Conservation (phyloP, 2,329 filamentous ascomycete genomes). For the Kalmusia sp. region DNA sequence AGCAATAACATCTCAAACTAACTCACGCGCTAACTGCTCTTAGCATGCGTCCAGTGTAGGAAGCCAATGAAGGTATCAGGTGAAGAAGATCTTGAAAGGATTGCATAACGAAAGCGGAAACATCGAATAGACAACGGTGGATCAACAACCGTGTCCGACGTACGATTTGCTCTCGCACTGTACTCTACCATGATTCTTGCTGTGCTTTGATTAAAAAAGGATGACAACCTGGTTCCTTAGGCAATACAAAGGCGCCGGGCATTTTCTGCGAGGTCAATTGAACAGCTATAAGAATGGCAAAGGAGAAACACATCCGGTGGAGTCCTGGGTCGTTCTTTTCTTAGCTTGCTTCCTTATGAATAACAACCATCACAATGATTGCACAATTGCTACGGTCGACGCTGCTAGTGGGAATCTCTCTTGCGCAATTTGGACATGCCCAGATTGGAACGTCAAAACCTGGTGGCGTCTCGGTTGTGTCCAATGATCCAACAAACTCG, state of each 20-base stretch:
- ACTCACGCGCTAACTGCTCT: slow-evolving; percentile 1
- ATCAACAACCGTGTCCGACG: neutral
- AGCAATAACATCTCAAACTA: slow-evolving; percentile 2
- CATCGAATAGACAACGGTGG: neutral
- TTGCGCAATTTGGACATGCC: neutral
- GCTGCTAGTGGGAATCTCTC: neutral
- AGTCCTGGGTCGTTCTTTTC: neutral
- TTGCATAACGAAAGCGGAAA: neutral
- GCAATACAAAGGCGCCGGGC: no score
- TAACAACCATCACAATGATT: neutral
- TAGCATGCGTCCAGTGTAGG: no score
- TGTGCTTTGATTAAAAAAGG: no score
- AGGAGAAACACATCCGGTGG: neutral
- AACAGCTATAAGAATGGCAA: neutral
- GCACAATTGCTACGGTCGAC: neutral
- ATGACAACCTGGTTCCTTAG: no score
- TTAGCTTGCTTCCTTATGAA: neutral
- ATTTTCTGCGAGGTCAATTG: neutral
- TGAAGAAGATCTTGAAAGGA: neutral
- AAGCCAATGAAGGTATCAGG: neutral
- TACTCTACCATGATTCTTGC: no score
- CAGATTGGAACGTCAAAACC: neutral
- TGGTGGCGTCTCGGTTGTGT: no score
- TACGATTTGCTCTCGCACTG: no score
- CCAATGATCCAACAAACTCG: no score